phyloP scores from a whole-genome alignment of 2,329 filamentous ascomycete genomes.

The Clonostachys rhizophaga region DNA sequence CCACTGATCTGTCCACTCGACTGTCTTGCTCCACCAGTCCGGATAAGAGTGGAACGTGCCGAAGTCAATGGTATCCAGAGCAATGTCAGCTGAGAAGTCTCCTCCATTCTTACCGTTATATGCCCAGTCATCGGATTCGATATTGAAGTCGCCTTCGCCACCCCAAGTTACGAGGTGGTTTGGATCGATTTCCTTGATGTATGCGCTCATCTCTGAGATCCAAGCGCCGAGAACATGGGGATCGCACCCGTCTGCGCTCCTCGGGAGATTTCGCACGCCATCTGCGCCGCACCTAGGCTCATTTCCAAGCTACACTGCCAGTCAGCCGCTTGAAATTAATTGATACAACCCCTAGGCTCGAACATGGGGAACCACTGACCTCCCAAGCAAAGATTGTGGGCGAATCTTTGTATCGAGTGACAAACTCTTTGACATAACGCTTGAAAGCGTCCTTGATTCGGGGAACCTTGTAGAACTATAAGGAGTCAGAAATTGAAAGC shows the following conservation, averaged over 20 bases:
- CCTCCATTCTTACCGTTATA: slow-evolving; percentile 44
- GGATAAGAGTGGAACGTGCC: slow-evolving; percentile 52
- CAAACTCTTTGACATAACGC: slow-evolving; percentile 53
- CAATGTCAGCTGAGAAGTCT: slow-evolving; percentile 46
- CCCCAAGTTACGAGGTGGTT: slow-evolving; percentile 51
- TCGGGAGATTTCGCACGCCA: slow-evolving; percentile 35
- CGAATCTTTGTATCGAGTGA: slow-evolving; percentile 54
- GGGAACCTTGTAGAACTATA: slow-evolving; percentile 41
- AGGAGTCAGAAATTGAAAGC: not conserved
- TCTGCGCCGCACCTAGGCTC: slow-evolving; percentile 49
- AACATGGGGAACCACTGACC: slow-evolving; percentile 19
- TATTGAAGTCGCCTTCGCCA: slow-evolving; percentile 54
- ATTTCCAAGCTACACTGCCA: slow-evolving; percentile 34
- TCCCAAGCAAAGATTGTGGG: slow-evolving; percentile 64
- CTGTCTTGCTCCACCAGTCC: slow-evolving; percentile 48
- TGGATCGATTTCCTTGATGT: slow-evolving; percentile 45
- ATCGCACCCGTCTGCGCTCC: slow-evolving; percentile 26
- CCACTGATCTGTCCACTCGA: slow-evolving; percentile 48
- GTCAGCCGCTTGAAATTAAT: too few species aligned
- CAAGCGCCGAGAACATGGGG: slow-evolving; percentile 37
- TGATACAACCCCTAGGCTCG: too few species aligned
- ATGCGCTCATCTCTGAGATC: slow-evolving; percentile 49
- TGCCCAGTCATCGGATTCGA: slow-evolving; percentile 31
- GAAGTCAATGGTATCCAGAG: slow-evolving; percentile 44
- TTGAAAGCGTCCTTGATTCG: slow-evolving; percentile 47